Evolutionary conservation across 495 filamentous ascomycete genomes (phyloP).

Genomic region (Tuber brumale): DNA sequence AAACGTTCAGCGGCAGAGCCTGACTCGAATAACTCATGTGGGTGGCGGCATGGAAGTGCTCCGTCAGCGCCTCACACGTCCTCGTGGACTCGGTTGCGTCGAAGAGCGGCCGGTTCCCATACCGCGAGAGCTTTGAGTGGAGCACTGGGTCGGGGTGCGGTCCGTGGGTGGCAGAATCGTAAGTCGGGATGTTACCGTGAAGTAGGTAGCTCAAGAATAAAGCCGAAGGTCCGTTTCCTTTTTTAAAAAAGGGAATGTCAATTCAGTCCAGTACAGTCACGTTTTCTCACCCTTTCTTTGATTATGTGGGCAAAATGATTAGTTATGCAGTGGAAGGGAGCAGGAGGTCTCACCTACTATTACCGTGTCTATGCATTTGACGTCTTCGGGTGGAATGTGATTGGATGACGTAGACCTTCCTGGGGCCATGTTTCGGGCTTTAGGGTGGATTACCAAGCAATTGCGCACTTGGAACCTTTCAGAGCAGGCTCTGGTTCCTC

Average conservation of each 20-base stretch:
- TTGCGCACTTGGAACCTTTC: background rate
- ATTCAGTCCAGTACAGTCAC: constrained; percentile 6
- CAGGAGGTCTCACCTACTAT: constrained; percentile 32
- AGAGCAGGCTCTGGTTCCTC: background rate
- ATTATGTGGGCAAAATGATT: background rate
- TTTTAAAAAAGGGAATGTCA: background rate
- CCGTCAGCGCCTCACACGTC: constrained; percentile 47
- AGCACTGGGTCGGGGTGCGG: constrained; percentile 59
- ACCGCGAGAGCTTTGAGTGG: constrained; percentile 50
- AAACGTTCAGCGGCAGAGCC: constrained; percentile 58
- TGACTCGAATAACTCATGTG: constrained; percentile 59
- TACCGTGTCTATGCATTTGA: constrained; percentile 35
- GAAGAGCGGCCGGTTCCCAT: constrained; percentile 47
- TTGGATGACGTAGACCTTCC: constrained; percentile 36
- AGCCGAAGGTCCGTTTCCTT: constrained; percentile 60
- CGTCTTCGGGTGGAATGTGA: constrained; percentile 15
- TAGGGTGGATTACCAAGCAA: constrained; percentile 6
- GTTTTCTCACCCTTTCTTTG: background rate
- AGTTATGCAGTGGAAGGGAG: background rate
- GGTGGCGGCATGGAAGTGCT: constrained; percentile 56
- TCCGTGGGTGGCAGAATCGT: constrained; percentile 46
- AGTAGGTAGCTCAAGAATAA: constrained; percentile 63
- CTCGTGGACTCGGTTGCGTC: constrained; percentile 41
- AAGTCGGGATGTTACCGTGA: constrained; percentile 59
- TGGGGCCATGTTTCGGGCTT: constrained; percentile 20